Evolutionary conservation across 768 basidiomycete species (phyloP).

Genomic region (Calocera viscosa): DNA sequence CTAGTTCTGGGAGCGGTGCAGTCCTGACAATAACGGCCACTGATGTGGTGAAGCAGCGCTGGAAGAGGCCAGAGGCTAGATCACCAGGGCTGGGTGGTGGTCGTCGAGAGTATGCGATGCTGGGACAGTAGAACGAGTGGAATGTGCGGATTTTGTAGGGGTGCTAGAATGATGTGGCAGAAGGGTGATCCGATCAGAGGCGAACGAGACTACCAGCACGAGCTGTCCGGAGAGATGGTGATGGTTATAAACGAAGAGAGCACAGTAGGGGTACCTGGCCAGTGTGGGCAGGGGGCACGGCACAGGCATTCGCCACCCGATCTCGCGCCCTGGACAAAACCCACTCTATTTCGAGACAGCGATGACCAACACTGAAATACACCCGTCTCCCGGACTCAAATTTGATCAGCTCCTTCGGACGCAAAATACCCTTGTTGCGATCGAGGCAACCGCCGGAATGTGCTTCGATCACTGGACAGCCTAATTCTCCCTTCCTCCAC

Average conservation of each 20-base stretch:
- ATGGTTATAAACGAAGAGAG: slow-evolving; percentile 8
- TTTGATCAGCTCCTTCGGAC: not conserved
- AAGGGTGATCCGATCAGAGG: slow-evolving; percentile 4
- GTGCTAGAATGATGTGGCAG: not conserved
- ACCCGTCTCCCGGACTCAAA: not conserved
- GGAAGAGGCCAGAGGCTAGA: not conserved
- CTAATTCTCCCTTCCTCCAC: slow-evolving; percentile 7
- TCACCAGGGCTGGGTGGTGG: not conserved
- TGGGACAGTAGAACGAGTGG: not conserved
- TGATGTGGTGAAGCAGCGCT: not conserved
- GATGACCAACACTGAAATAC: not conserved
- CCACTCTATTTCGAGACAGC: slow-evolving; percentile 2
- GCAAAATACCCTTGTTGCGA: not conserved
- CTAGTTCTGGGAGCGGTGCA: not conserved
- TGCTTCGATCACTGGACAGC: not conserved
- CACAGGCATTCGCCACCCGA: not conserved
- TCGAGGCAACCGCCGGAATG: slow-evolving; percentile 1
- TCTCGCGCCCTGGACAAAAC: not conserved
- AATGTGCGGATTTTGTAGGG: not conserved
- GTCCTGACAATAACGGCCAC: not conserved
- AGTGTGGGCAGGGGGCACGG: not conserved
- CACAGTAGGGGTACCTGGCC: not conserved
- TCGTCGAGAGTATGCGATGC: slow-evolving; percentile 2
- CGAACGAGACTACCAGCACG: not conserved
- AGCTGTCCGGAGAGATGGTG: not conserved